Percentiles rank a stretch among this genome's conserved stretches.
phyloP scores from a whole-genome alignment of 768 basidiomycete genomes.

The Auriculariales sp. region DNA sequence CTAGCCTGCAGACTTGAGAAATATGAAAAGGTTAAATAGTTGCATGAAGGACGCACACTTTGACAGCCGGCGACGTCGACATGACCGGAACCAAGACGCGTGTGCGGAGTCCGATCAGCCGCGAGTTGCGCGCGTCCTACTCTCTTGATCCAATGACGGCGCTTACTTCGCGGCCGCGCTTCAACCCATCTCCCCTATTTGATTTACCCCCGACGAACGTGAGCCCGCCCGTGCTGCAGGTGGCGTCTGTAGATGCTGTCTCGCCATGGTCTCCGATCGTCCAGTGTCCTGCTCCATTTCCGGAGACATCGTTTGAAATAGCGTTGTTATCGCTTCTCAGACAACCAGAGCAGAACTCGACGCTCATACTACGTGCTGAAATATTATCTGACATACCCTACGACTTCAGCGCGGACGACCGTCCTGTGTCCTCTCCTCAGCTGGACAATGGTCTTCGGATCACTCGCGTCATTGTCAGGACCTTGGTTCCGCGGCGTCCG shows the following conservation, averaged over 20 bases:
- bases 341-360: conserved; percentile 89
- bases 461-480: conserved; percentile 45
- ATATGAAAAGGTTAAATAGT: neutral
- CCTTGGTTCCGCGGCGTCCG: conserved; percentile 64
- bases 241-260: neutral
- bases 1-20: conserved; percentile 33
- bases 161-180: neutral
- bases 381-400: conserved; percentile 26
- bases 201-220: neutral
- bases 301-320: conserved; percentile 43
- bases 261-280: neutral
- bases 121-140: no score
- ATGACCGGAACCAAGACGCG: neutral
- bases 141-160: neutral
- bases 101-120: neutral
- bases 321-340: conserved; percentile 61
- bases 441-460: conserved; percentile 23
- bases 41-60: neutral
- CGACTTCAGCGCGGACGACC: no score
- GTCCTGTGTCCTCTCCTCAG: no score
- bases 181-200: neutral
- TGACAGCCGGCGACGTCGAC: no score
- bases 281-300: neutral
- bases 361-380: conserved; percentile 78
- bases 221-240: neutral